phyloP scores from a whole-genome alignment of 1,284 basidiomycete genomes.

The Serendipita sp. region DNA sequence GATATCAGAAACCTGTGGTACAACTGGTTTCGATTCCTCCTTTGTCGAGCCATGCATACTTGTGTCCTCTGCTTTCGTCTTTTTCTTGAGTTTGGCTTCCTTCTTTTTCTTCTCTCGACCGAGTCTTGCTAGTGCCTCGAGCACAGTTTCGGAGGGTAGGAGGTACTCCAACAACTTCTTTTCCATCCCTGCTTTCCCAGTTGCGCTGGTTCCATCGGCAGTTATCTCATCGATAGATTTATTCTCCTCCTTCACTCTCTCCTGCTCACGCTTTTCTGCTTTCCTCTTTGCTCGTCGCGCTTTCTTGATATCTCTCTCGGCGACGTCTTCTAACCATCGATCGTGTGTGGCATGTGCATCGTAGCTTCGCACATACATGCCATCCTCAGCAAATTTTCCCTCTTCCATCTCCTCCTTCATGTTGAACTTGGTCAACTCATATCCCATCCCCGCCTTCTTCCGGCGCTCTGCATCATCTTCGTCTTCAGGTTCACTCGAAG shows the following conservation, averaged over 20 bases:
- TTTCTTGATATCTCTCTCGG: conserved; percentile 74
- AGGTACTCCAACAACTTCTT: conserved; percentile 56
- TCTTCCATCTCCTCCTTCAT: conserved; percentile 98
- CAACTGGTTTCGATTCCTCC: conserved; percentile 20
- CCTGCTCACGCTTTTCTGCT: conserved; percentile 54
- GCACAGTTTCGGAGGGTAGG: conserved; percentile 79
- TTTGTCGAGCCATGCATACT: background rate
- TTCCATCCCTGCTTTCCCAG: conserved; percentile 46
- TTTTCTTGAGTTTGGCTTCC: conserved; percentile 20
- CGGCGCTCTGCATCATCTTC: conserved; percentile 63
- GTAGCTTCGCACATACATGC: conserved; percentile 71
- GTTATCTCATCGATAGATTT: conserved; percentile 38
- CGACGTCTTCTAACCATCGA: conserved; percentile 84
- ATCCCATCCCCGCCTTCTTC: conserved; percentile 80
- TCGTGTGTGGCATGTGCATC: conserved; percentile 90
- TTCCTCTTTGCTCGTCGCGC: conserved; percentile 58
- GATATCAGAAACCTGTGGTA: conserved; percentile 37
- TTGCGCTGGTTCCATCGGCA: conserved; percentile 34
- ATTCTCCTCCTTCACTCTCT: conserved; percentile 61
- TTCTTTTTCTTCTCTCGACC: conserved; percentile 59
- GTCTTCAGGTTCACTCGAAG: conserved; percentile 49
- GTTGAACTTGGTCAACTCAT: conserved; percentile 76
- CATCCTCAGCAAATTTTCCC: conserved; percentile 91
- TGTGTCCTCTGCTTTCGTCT: conserved; percentile 8
- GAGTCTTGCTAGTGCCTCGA: conserved; percentile 78